Conservation (phyloP, 306 rosid genomes). For the Neltuma alba region DNA sequence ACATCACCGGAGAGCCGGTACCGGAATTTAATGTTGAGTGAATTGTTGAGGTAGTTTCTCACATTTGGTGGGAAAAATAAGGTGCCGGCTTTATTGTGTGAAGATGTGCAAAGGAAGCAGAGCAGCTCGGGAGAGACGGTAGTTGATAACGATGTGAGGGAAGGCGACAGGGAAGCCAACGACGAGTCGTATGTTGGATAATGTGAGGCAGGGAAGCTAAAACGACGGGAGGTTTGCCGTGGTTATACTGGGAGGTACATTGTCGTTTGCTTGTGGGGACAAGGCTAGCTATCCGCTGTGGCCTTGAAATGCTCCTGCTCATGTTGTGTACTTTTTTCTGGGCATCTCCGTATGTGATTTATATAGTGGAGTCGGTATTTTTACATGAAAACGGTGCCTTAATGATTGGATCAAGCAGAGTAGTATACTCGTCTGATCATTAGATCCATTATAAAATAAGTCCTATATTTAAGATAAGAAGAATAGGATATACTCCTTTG, state of each 20-base stretch:
- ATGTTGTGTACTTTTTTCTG: neutral
- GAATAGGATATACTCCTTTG: no score
- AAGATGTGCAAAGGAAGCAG: slow-evolving; percentile 9
- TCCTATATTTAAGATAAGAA: no score
- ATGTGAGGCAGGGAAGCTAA: neutral
- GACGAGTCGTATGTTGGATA: neutral
- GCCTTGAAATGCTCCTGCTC: no score
- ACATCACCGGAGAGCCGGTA: slow-evolving; percentile 52
- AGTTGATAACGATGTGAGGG: neutral
- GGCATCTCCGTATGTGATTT: neutral
- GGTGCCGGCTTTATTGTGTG: neutral
- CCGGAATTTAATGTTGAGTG: neutral
- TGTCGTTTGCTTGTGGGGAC: slow-evolving; percentile 4
- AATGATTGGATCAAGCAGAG: neutral
- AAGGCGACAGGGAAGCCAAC: neutral
- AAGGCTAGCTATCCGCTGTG: neutral
- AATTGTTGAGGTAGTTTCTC: neutral
- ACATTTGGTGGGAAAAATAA: neutral
- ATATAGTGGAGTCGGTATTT: neutral
- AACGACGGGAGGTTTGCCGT: slow-evolving; percentile 10
- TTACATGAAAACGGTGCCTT: neutral
- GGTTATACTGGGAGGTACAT: neutral
- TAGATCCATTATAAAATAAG: no score
- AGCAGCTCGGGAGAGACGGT: neutral
- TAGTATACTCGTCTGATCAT: neutral